These are phyloP conservation scores for Glomus cerebriforme DNA, from an alignment of 192 early-diverging fungal species.

Conservation along the genomic window DNA sequence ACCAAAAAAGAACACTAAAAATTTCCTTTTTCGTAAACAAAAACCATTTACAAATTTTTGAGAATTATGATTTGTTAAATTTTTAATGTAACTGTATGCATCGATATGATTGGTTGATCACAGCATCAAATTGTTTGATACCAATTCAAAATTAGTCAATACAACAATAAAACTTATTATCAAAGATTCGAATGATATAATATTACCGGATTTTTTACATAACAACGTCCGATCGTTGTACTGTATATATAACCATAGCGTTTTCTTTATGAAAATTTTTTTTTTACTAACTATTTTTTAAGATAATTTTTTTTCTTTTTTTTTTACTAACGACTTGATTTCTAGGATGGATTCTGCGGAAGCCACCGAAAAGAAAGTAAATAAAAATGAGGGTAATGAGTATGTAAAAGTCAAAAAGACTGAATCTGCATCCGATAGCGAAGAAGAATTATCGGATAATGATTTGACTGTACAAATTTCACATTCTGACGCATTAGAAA, in stretches of 20 bases:
- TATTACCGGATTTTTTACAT: too few species aligned
- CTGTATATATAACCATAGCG: too few species aligned
- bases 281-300: not conserved
- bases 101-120: not conserved
- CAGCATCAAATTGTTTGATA: too few species aligned
- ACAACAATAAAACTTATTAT: too few species aligned
- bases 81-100: not conserved
- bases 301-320: not conserved
- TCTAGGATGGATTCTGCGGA: not conserved
- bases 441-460: not conserved
- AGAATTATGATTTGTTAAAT: not conserved
- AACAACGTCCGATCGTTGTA: too few species aligned
- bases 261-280: not conserved
- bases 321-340: not conserved
- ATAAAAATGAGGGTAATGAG: not conserved
- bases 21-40: not conserved
- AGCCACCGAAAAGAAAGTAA: not conserved
- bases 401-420: not conserved
- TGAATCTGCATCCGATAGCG: not conserved
- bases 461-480: not conserved
- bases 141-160: too few species aligned
- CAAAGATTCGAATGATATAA: too few species aligned
- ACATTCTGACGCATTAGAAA: not conserved
- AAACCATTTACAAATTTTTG: not conserved
- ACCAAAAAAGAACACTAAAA: too few species aligned